Evolutionary conservation across 1,284 basidiomycete species (phyloP).

Genomic region (Cryptococcus hybrid): DNA sequence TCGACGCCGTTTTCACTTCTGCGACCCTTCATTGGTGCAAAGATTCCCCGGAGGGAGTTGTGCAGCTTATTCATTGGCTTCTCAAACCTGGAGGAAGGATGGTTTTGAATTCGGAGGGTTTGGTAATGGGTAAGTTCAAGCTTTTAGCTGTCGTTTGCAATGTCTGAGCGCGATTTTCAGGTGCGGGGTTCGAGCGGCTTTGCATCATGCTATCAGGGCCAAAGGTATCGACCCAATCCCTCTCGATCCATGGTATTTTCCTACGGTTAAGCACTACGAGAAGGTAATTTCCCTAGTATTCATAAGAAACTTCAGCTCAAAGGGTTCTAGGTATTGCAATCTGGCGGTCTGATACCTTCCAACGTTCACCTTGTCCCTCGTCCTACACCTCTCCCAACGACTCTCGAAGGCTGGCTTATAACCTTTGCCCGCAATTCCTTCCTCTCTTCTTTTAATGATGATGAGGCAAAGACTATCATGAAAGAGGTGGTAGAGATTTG

Average conservation of each 20-base stretch:
- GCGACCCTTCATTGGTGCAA: slow-evolving; percentile 85
- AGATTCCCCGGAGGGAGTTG: slow-evolving; percentile 60
- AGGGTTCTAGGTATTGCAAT: slow-evolving; percentile 54
- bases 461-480: slow-evolving; percentile 61
- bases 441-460: slow-evolving; percentile 56
- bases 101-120: slow-evolving; percentile 73
- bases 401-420: slow-evolving; percentile 66
- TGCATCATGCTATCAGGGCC: slow-evolving; percentile 59
- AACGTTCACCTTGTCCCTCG: slow-evolving; percentile 65
- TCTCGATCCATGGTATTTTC: slow-evolving; percentile 81
- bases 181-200: slow-evolving; percentile 59
- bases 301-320: slow-evolving; percentile 27
- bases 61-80: slow-evolving; percentile 59
- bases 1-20: slow-evolving; percentile 66
- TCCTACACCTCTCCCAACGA: slow-evolving; percentile 62
- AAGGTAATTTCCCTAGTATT: slow-evolving; percentile 49
- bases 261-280: slow-evolving; percentile 64
- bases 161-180: slow-evolving; percentile 1
- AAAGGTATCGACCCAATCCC: slow-evolving; percentile 60
- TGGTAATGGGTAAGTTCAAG: slow-evolving; percentile 35
- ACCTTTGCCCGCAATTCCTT: slow-evolving; percentile 64
- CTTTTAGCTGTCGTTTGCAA: background rate
- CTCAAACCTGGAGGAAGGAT: slow-evolving; percentile 68
- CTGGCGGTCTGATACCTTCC: slow-evolving; percentile 58
- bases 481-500: slow-evolving; percentile 62